phyloP scores from a whole-genome alignment of 2,329 filamentous ascomycete genomes.

The Malbranchea cinnamomea region DNA sequence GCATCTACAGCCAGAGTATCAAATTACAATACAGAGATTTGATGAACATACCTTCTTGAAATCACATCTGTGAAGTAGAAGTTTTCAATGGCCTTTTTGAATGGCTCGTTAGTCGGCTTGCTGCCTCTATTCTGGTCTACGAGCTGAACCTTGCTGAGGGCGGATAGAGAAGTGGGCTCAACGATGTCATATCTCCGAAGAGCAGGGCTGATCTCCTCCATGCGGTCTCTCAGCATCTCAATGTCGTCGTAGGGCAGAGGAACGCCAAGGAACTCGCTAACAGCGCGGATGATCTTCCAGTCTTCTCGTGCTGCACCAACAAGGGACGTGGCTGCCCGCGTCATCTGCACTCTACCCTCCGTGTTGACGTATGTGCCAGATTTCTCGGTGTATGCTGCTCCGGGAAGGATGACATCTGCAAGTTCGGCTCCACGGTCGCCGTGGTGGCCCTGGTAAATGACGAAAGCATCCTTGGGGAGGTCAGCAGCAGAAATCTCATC shows the following conservation, averaged over 20 bases:
- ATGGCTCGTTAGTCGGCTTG: constrained; percentile 53
- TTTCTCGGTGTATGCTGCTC: constrained; percentile 95
- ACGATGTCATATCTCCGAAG: constrained; percentile 82
- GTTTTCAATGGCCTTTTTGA: constrained; percentile 81
- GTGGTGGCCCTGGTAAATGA: constrained; percentile 97
- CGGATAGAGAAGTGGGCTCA: constrained; percentile 59
- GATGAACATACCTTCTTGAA: constrained; percentile 63
- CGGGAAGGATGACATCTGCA: constrained; percentile 84
- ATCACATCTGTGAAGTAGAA: constrained; percentile 98
- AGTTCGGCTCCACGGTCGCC: constrained; percentile 86
- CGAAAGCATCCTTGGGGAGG: constrained; percentile 88
- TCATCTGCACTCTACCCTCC: constrained; percentile 89
- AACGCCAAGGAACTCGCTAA: constrained; percentile 75
- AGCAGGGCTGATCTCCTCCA: constrained; percentile 86
- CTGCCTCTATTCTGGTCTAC: constrained; percentile 91
- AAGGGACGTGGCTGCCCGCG: constrained; percentile 72
- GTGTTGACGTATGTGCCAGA: constrained; percentile 94
- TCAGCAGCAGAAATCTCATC: constrained; percentile 77
- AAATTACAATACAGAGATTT: constrained; percentile 7
- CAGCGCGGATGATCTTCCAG: constrained; percentile 96
- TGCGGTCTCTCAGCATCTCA: constrained; percentile 74
- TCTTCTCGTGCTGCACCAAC: constrained; percentile 85
- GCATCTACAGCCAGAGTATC: constrained; percentile 6
- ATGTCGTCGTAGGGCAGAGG: constrained; percentile 90
- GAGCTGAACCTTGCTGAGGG: constrained; percentile 82